phyloP scores from a whole-genome alignment of 2,329 filamentous ascomycete species.

The Calonectria pseudoturangicola region DNA sequence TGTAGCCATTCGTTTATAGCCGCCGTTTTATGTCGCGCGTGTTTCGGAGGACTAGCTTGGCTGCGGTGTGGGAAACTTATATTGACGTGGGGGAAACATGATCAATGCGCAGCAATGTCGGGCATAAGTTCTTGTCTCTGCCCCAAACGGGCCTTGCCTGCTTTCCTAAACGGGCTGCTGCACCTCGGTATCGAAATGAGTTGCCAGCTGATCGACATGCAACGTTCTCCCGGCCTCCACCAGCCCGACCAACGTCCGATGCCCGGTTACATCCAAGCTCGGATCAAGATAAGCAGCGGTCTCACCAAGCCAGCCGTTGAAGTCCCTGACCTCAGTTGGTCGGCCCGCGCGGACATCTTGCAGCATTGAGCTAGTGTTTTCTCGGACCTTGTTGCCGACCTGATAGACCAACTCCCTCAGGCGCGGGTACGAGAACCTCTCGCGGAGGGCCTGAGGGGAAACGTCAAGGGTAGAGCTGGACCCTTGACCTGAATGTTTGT shows the following conservation, averaged over 20 bases:
- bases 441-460: conserved; percentile 46
- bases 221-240: conserved; percentile 62
- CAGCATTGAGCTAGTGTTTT: conserved; percentile 78
- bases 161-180: conserved; percentile 41
- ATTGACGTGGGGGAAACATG: conserved; percentile 26
- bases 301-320: conserved; percentile 76
- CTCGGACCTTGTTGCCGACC: conserved; percentile 68
- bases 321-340: conserved; percentile 73
- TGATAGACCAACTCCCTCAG: conserved; percentile 68
- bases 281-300: conserved; percentile 63
- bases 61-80: conserved; percentile 12
- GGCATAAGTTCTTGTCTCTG: conserved; percentile 43
- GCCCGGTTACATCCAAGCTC: conserved; percentile 59
- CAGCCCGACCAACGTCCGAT: conserved; percentile 65
- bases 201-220: conserved; percentile 59
- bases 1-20: conserved; percentile 13
- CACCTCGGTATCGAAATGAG: conserved; percentile 49
- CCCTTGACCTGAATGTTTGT: conserved; percentile 4
- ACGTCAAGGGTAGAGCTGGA: conserved; percentile 40
- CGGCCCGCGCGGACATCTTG: conserved; percentile 73
- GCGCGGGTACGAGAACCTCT: conserved; percentile 65
- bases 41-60: conserved; percentile 32
- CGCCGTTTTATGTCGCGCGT: conserved; percentile 15
- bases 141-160: conserved; percentile 41
- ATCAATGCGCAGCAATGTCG: conserved; percentile 39